Evolutionary conservation across 1,284 basidiomycete species (phyloP), one percentile per base, ranked within the genome.

Genomic region (Melampsora americana): DNA sequence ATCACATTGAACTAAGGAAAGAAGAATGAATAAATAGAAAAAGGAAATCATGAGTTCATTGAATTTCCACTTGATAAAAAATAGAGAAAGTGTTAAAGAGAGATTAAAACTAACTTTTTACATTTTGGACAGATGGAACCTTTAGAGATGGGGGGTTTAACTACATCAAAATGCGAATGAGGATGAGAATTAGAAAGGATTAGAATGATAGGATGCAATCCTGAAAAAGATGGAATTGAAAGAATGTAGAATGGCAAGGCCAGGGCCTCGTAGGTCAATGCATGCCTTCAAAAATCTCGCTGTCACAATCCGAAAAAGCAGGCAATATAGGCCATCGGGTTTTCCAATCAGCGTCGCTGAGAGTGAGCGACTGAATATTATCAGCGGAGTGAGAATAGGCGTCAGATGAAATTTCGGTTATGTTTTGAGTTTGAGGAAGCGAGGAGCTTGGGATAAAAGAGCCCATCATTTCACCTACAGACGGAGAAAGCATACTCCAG

Each of bases 91-190:
- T n/a, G n/a, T n/a, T n/a, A n/a, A n/a, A n/a, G n/a, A n/a, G n/a
- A 1, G 20, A 62, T 3, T 1, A 30, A 26, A 66, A 39, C 32
- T 66, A 32, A 76, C 74, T 66, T 64, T 69, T 69, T 59, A 59
- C 74, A 76, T 65, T 50, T 69, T 0, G 59, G 74, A 65, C 74
- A 76, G 65, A 76, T 44, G 44, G 69, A 76, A n/a, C 35, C 39
- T 42, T 66, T 26, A n/a, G 20, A 16, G 7, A 56, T 56, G 5
- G 53, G 26, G 7, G n/a, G 20, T 56, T n/a, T 28, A 23, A 1
- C n/a, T 5, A 4, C 9, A 7, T n/a, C 7, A 1, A 28, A n/a
- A n/a, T n/a, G n/a, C n/a, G n/a, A n/a, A n/a, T n/a, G 26, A 23
- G 2, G 11, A 56, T 11, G 6, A 23, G n/a, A n/a, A n/a, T 56